A percentile compares a stretch with the other conserved stretches of the same genome.
These are phyloP conservation scores for Scutellaria barbata DNA, from an alignment of 257 asterid genomes.

Conservation along the genomic window DNA sequence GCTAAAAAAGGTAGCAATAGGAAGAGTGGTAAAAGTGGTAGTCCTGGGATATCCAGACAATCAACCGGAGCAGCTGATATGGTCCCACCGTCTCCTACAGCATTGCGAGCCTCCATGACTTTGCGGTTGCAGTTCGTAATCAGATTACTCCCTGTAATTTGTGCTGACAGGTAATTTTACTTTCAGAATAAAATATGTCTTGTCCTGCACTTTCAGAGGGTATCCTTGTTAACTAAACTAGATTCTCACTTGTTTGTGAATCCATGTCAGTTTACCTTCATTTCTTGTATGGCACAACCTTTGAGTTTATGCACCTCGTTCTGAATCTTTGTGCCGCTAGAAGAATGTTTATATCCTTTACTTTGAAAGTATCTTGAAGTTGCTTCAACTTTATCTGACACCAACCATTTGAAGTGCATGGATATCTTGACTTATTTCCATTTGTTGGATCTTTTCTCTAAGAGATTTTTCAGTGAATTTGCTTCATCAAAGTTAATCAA, in stretches of 20 bases:
- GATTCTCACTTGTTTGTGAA: not conserved
- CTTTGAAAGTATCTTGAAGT: too few relatives aligned
- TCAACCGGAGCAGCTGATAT: conserved; percentile 62
- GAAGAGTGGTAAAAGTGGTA: conserved; percentile 72
- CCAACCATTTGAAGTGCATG: too few relatives aligned
- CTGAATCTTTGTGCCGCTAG: too few relatives aligned
- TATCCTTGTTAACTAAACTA: not conserved
- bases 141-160: conserved; percentile 85
- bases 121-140: conserved; percentile 91
- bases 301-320: too few relatives aligned
- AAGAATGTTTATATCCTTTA: too few relatives aligned
- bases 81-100: conserved; percentile 87
- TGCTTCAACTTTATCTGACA: too few relatives aligned
- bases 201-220: not conserved
- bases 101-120: conserved; percentile 88
- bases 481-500: not conserved
- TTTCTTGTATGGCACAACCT: not conserved
- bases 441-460: too few relatives aligned
- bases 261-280: not conserved
- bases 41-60: conserved; percentile 82
- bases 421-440: too few relatives aligned
- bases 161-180: conserved; percentile 70
- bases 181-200: not conserved
- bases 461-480: not conserved
- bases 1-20: conserved; percentile 66